These are phyloP conservation scores for Detonula confervacea DNA, from an alignment of 352 stramenopile species.

Conservation along the genomic window DNA sequence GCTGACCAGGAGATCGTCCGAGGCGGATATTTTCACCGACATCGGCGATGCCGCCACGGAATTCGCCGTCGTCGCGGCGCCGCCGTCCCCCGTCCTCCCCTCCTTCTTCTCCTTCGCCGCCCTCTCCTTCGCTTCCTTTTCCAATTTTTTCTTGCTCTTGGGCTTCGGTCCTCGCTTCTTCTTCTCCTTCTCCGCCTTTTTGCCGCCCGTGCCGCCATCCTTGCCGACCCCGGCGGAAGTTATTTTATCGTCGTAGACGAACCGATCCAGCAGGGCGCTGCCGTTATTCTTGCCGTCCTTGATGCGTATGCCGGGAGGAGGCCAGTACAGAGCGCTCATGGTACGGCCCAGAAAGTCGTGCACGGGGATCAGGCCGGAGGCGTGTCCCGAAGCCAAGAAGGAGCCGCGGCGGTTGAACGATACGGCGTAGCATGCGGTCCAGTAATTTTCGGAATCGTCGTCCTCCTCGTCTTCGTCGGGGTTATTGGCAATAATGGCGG, in stretches of 20 bases:
- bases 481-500: background rate
- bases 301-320: constrained; percentile 11
- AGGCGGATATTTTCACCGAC: background rate
- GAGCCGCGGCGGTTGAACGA: constrained; percentile 71
- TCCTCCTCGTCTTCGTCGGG: constrained; percentile 22
- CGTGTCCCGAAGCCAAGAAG: constrained; percentile 70
- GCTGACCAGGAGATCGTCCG: background rate
- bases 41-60: background rate
- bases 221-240: background rate
- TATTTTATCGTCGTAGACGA: background rate
- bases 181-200: background rate
- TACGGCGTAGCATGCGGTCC: constrained; percentile 67
- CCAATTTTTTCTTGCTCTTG: constrained; percentile 1
- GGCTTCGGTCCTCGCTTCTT: background rate
- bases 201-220: background rate
- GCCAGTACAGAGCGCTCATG: constrained; percentile 61
- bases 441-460: constrained; percentile 43
- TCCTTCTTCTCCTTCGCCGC: background rate
- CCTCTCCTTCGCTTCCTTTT: background rate
- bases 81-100: background rate
- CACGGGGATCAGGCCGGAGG: constrained; percentile 59
- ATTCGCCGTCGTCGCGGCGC: background rate
- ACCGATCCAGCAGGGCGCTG: background rate
- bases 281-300: background rate
- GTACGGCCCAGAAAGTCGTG: constrained; percentile 68